Evolutionary conservation across 495 filamentous ascomycete genomes (phyloP).

Genomic region (Neurospora sp.): DNA sequence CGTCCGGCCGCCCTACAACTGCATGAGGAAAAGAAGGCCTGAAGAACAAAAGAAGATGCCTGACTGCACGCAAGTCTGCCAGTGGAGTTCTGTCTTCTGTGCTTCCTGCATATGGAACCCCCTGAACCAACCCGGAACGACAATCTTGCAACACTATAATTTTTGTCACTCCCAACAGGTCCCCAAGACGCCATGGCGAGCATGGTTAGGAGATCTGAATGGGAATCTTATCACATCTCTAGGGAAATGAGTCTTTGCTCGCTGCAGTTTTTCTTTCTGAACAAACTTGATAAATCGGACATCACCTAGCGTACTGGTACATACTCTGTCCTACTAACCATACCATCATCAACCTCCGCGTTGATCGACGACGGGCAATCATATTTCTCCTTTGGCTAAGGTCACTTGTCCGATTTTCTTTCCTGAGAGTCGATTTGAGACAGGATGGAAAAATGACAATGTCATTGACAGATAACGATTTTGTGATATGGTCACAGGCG

Average conservation of each 20-base stretch:
- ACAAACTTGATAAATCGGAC: background rate
- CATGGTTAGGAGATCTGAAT: background rate
- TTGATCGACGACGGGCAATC: background rate
- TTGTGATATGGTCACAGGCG: background rate
- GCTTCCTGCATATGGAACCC: background rate
- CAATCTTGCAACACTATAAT: background rate
- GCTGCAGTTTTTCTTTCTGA: background rate
- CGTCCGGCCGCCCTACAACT: background rate
- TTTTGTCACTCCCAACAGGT: background rate
- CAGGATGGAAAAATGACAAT: background rate
- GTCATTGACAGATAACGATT: background rate
- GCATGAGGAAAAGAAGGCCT: background rate
- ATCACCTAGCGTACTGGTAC: background rate
- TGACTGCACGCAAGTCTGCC: background rate
- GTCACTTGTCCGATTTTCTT: background rate
- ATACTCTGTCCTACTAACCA: background rate
- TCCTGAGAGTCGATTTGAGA: background rate
- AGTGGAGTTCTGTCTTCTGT: background rate
- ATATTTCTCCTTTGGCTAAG: background rate
- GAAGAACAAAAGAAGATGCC: background rate
- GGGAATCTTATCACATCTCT: background rate
- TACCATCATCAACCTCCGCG: background rate
- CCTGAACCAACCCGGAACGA: background rate
- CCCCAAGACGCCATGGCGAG: background rate
- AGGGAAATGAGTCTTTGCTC: background rate